These are phyloP conservation scores for Buddleja alternifolia DNA, from an alignment of 257 asterid species.

Conservation along the genomic window DNA sequence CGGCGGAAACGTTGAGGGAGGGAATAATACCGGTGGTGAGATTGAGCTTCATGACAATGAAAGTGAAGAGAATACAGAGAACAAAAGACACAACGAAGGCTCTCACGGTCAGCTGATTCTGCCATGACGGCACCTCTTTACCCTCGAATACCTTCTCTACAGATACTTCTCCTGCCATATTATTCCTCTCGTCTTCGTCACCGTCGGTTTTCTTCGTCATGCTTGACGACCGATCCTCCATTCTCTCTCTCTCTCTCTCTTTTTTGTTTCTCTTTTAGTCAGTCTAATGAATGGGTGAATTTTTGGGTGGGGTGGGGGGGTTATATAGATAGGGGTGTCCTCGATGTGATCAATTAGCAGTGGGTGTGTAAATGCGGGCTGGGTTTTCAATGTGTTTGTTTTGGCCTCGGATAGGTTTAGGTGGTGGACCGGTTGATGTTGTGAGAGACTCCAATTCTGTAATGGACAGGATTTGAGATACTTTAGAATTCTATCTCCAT, in stretches of 20 bases:
- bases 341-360: background rate
- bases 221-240: slow-evolving; percentile 49
- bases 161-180: slow-evolving; percentile 31
- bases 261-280: background rate
- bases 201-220: slow-evolving; percentile 45
- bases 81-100: slow-evolving; percentile 74
- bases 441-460: background rate
- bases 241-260: background rate
- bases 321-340: background rate
- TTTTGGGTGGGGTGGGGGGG: background rate
- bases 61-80: slow-evolving; percentile 70
- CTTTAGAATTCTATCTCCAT: no score
- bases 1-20: slow-evolving; percentile 89
- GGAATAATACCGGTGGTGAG: slow-evolving; percentile 94
- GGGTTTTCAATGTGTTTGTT: background rate
- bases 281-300: background rate
- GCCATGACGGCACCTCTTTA: slow-evolving; percentile 84
- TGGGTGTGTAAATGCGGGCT: slow-evolving; percentile 9
- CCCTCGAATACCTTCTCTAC: slow-evolving; percentile 76
- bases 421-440: no score
- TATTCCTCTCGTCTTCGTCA: slow-evolving; percentile 15
- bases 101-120: slow-evolving; percentile 73
- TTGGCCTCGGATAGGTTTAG: background rate
- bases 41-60: slow-evolving; percentile 90
- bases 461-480: no score